Conservation (phyloP, 495 filamentous ascomycete genomes). For the Aspergillus sparsus region DNA sequence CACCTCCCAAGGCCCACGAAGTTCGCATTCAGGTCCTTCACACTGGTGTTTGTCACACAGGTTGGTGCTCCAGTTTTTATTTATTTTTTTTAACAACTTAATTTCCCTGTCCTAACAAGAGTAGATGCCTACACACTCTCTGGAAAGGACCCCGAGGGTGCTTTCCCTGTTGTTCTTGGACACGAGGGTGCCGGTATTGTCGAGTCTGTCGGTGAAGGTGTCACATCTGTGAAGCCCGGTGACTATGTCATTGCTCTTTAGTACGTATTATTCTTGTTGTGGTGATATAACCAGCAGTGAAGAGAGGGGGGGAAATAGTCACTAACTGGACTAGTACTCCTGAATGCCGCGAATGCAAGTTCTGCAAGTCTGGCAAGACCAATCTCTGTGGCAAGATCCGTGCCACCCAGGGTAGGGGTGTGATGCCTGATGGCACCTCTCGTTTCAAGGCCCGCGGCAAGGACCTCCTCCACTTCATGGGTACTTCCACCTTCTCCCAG, state of each 20-base stretch:
- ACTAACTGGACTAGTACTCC: slow-evolving; percentile 66
- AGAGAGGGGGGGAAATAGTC: background rate
- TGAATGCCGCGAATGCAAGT: slow-evolving; percentile 97
- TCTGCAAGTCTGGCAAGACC: slow-evolving; percentile 99
- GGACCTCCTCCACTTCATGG: slow-evolving; percentile 98
- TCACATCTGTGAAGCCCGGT: slow-evolving; percentile 83
- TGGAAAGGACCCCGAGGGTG: slow-evolving; percentile 96
- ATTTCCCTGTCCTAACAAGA: slow-evolving; percentile 1
- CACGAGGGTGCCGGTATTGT: slow-evolving; percentile 97
- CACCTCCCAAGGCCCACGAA: slow-evolving; percentile 88
- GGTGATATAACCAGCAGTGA: background rate
- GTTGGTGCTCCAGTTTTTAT: slow-evolving; percentile 47
- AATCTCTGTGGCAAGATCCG: slow-evolving; percentile 99
- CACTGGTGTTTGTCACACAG: slow-evolving; percentile 98
- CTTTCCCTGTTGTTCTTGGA: slow-evolving; percentile 93
- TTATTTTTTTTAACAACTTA: background rate
- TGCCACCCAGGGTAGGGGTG: slow-evolving; percentile 90
- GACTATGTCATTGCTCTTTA: slow-evolving; percentile 92
- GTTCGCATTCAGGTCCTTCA: slow-evolving; percentile 95
- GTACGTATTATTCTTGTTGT: slow-evolving; percentile 45
- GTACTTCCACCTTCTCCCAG: slow-evolving; percentile 96
- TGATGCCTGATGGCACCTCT: slow-evolving; percentile 97
- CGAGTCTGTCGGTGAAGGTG: slow-evolving; percentile 94
- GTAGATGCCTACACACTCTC: slow-evolving; percentile 96
- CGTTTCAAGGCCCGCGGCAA: slow-evolving; percentile 94